Percentiles rank a stretch among this genome's conserved stretches.
These are phyloP conservation scores for Jatropha multifida DNA, from an alignment of 441 rosid species.

Conservation along the genomic window DNA sequence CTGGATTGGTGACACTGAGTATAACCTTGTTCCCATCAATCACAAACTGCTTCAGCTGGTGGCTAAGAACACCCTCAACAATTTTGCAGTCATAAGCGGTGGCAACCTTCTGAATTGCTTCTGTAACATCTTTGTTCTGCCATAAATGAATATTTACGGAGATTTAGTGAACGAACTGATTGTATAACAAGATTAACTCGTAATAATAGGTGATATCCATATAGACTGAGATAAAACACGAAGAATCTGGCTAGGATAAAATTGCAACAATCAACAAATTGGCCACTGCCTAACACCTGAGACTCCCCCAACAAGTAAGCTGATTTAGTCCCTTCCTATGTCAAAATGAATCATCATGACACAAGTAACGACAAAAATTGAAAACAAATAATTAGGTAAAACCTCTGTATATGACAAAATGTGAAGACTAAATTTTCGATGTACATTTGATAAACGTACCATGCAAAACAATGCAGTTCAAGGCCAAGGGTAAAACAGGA, in stretches of 20 bases:
- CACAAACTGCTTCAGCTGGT: conserved; percentile 82
- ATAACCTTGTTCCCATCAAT: conserved; percentile 88
- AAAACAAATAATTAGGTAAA: no score
- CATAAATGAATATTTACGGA: conserved; percentile 18
- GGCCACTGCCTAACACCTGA: no score
- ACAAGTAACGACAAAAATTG: no score
- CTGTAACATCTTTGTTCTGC: conserved; percentile 92
- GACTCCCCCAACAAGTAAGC: no score
- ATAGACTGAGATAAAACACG: no score
- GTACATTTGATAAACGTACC: no score
- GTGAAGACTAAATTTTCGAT: no score
- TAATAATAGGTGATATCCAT: no score
- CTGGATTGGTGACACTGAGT: conserved; percentile 67
- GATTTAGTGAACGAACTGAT: neutral
- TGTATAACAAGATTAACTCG: neutral
- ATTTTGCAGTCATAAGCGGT: conserved; percentile 94
- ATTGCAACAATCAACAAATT: no score
- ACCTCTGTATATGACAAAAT: no score
- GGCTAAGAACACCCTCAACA: conserved; percentile 97
- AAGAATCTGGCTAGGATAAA: no score
- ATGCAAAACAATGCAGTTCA: neutral
- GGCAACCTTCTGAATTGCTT: conserved; percentile 94
- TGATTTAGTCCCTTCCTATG: no score
- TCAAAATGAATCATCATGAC: neutral
- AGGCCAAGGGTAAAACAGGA: neutral